Conservation (phyloP, 2,329 filamentous ascomycete genomes). For the Penicillium psychrosexuale region DNA sequence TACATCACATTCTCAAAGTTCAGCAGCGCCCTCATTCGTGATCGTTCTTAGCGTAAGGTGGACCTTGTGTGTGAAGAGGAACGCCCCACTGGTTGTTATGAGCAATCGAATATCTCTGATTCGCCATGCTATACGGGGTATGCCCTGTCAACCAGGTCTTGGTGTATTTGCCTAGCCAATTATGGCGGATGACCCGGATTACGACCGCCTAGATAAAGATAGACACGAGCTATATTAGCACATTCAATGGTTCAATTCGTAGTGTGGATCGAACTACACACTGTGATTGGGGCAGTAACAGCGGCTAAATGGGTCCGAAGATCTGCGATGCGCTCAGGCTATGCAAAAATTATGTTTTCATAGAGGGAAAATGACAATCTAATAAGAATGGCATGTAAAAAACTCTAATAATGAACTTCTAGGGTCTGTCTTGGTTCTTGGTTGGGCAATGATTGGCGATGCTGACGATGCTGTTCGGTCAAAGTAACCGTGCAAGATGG, state of each 20-base stretch:
- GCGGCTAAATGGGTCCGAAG: background rate
- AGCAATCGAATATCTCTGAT: slow-evolving; percentile 12
- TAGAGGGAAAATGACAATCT: background rate
- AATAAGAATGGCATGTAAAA: background rate
- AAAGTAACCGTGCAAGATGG: slow-evolving; percentile 6
- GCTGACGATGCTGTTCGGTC: slow-evolving; percentile 8
- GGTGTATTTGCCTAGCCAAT: background rate
- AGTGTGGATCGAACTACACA: background rate
- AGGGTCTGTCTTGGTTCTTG: background rate
- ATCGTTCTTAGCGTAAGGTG: slow-evolving; percentile 6
- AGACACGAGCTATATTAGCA: background rate
- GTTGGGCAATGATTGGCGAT: slow-evolving; percentile 11
- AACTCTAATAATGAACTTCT: background rate
- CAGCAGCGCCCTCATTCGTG: background rate
- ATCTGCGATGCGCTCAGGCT: slow-evolving; percentile 2
- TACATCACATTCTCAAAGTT: background rate
- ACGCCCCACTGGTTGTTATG: slow-evolving; percentile 10
- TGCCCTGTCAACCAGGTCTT: slow-evolving; percentile 7
- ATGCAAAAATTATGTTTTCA: background rate
- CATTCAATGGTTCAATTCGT: background rate
- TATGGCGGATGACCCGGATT: background rate
- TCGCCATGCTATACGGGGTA: slow-evolving; percentile 8
- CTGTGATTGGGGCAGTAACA: slow-evolving; percentile 6
- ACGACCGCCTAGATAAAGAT: background rate
- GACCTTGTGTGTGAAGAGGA: slow-evolving; percentile 5